Base-by-base conservation (phyloP, 805 yeast species). In the Saturnispora silvae region DNA sequence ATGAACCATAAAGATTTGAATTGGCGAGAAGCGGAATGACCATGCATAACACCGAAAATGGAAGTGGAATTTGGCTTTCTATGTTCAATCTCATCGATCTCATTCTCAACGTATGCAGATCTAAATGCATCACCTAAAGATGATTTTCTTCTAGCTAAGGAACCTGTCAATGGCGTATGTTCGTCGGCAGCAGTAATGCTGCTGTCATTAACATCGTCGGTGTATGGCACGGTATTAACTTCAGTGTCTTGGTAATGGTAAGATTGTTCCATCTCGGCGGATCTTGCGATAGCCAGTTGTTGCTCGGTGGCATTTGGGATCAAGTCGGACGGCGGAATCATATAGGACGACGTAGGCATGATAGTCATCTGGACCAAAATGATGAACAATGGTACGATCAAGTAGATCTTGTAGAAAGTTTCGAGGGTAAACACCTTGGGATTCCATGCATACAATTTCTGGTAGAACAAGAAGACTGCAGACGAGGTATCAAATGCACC, bases 401-500 rank as follows among this genome's bases (percentile, higher is more conserved):
- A 54, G 46, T 70, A 72, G 20, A 68, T 15, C 51, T 61, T 62
- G 57, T 67, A 72, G 42, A 72, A 72, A 32, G 55, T 55, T 37
- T 51, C 58, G 37, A 72, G 45, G 6, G 61, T 56, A 51, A 72
- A 68, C 1, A 53, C 33, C 1, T 53, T 55, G 4, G 55, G 45
- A 13, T 62, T 46, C 13, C 43, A 47, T 31, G 50, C 45, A 53
- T 67, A 72, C 23, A 64, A 40, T 16, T 64, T 46, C 36, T 64
- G 64, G 56, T 70, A 72, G 33, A 69, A 33, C 48, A 72, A 57
- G 48, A 72, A 72, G 14, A 72, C 64, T 1, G 77, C 76, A 7
- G 73, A 67, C 3, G 76, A 70, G 8, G 77, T 69, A 53, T 72
- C 78, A 43, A 72, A 72, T 0, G 78, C 76, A 14, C 78, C 77